These are phyloP conservation scores for Amaranthus hypochondriacus DNA, from an alignment of 148 eudicot species.

Conservation along the genomic window DNA sequence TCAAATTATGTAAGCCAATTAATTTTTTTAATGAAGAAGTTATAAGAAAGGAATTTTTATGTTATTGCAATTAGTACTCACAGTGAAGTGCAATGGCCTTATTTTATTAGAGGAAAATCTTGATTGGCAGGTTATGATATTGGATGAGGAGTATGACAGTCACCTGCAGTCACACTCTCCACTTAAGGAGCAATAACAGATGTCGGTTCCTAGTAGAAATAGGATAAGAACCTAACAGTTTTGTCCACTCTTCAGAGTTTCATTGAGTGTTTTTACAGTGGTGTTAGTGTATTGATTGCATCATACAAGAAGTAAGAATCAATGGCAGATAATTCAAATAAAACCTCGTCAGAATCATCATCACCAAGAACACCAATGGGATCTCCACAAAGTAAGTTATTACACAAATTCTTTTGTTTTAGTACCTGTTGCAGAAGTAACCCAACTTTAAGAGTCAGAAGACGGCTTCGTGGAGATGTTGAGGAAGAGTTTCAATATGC, in stretches of 20 bases:
- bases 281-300: constrained; percentile 10
- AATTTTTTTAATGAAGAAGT: too few species aligned
- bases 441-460: constrained; percentile 33
- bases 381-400: constrained; percentile 28
- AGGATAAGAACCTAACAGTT: constrained; percentile 19
- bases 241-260: background rate
- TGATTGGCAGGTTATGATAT: constrained; percentile 30
- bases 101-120: constrained; percentile 22
- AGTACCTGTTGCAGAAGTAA: constrained; percentile 24
- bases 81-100: background rate
- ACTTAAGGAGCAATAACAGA: constrained; percentile 20
- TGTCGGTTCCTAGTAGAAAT: constrained; percentile 19
- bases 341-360: constrained; percentile 28
- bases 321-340: constrained; percentile 23
- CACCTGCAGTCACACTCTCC: constrained; percentile 24
- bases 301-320: constrained; percentile 10
- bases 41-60: background rate
- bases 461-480: constrained; percentile 47
- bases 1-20: too few species aligned
- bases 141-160: constrained; percentile 51
- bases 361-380: constrained; percentile 28
- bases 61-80: too few species aligned
- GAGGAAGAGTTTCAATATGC: constrained; percentile 71
- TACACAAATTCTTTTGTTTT: constrained; percentile 22
- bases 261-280: background rate